Evolutionary conservation across 176 grass and related monocot species (phyloP).

Genomic region (Eremochloa ophiuroides): DNA sequence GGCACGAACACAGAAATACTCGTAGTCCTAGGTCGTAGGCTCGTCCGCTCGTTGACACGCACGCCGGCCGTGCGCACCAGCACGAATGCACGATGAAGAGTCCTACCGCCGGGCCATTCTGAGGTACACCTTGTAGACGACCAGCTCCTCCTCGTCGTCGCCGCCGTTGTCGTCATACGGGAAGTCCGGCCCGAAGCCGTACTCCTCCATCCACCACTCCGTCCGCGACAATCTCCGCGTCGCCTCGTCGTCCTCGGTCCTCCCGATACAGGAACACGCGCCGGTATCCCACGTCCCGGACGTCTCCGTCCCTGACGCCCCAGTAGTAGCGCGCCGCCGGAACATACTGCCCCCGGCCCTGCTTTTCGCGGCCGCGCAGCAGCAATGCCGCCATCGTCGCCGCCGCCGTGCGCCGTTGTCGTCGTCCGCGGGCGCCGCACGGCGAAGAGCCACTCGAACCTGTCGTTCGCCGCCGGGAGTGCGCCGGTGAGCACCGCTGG

Average conservation of each 20-base stretch:
- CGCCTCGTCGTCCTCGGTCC: constrained; percentile 23
- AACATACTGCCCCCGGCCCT: constrained; percentile 24
- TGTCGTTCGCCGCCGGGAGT: constrained; percentile 30
- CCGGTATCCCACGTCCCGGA: constrained; percentile 18
- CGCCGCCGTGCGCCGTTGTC: background rate
- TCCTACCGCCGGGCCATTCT: background rate
- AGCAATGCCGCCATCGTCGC: background rate
- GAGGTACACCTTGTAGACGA: constrained; percentile 23
- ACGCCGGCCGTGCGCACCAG: background rate
- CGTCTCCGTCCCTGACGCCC: background rate
- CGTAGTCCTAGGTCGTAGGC: too few relatives aligned
- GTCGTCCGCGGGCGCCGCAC: background rate
- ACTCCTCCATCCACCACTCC: constrained; percentile 43
- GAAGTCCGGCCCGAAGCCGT: constrained; percentile 19
- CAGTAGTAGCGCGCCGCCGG: background rate
- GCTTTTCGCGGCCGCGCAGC: background rate
- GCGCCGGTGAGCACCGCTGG: constrained; percentile 21
- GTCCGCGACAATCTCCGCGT: background rate
- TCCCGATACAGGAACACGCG: constrained; percentile 29
- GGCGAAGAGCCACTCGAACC: constrained; percentile 35
- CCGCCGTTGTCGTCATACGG: background rate
- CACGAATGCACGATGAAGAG: background rate
- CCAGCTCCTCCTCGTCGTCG: background rate
- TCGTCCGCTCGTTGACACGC: too few relatives aligned
- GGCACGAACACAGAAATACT: too few relatives aligned